Conservation (phyloP, 2,329 filamentous ascomycete genomes). For the Verticillium zaregamsianum region DNA sequence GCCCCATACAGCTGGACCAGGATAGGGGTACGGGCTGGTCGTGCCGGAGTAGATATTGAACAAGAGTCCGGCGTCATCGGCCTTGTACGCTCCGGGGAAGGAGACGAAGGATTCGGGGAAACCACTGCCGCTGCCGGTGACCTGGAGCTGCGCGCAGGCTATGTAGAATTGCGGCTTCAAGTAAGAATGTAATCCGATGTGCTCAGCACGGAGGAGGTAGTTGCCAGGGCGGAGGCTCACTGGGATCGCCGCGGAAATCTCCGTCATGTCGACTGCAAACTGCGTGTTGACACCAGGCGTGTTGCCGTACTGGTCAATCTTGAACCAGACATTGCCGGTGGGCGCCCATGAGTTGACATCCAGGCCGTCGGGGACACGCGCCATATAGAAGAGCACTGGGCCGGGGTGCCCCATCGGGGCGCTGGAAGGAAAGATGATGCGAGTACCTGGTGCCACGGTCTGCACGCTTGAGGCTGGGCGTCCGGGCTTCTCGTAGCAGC, state of each 20-base stretch:
- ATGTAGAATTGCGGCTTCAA: conserved; percentile 41
- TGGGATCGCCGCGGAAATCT: background rate
- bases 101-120: conserved; percentile 28
- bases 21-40: conserved; percentile 25
- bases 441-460: background rate
- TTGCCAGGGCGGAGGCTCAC: conserved; percentile 21
- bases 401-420: conserved; percentile 36
- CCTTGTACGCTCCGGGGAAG: conserved; percentile 34
- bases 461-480: conserved; percentile 3
- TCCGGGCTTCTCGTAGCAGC: conserved; percentile 19
- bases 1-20: background rate
- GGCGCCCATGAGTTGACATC: conserved; percentile 29
- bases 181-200: conserved; percentile 36
- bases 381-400: conserved; percentile 34
- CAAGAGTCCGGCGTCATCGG: conserved; percentile 32
- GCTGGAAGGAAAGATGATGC: conserved; percentile 27
- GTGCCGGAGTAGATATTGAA: conserved; percentile 37
- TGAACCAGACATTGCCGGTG: conserved; percentile 33
- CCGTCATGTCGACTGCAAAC: background rate
- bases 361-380: conserved; percentile 27
- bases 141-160: conserved; percentile 25
- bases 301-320: conserved; percentile 35
- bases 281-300: background rate
- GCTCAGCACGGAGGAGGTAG: conserved; percentile 37
- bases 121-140: conserved; percentile 33